These are phyloP conservation scores for Aspergillus versicolor DNA, from an alignment of 2,329 filamentous ascomycete genomes.

Conservation along the genomic window DNA sequence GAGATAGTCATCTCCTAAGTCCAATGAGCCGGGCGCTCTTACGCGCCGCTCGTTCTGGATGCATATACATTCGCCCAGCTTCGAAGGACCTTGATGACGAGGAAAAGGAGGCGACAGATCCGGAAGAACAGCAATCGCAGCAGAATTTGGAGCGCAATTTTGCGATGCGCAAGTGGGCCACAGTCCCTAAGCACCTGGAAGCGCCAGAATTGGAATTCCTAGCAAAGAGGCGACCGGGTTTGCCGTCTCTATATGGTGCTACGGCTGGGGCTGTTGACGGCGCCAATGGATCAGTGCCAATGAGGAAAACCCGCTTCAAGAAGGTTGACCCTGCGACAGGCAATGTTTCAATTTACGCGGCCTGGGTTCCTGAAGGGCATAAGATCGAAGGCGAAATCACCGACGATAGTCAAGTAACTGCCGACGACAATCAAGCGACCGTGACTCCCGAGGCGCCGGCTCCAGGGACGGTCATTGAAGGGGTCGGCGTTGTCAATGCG, in stretches of 20 bases:
- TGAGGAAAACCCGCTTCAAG: conserved; percentile 78
- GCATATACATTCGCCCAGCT: conserved; percentile 70
- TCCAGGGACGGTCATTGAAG: conserved; percentile 60
- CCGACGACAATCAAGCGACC: conserved; percentile 39
- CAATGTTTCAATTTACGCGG: conserved; percentile 79
- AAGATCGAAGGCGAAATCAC: conserved; percentile 79
- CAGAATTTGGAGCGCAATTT: conserved; percentile 49
- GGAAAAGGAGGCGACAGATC: conserved; percentile 37
- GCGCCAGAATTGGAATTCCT: conserved; percentile 61
- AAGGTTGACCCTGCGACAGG: conserved; percentile 72
- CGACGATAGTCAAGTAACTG: conserved; percentile 49
- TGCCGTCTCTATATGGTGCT: conserved; percentile 53
- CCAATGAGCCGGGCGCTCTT: conserved; percentile 80
- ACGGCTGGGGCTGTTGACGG: conserved; percentile 25
- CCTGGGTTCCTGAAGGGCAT: conserved; percentile 77
- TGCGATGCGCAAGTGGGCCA: conserved; percentile 57
- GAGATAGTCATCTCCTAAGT: conserved; percentile 74
- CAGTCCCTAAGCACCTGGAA: conserved; percentile 57
- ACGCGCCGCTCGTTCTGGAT: conserved; percentile 74
- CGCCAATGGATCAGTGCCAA: conserved; percentile 47
- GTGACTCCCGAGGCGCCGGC: conserved; percentile 47
- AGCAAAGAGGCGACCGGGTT: conserved; percentile 60
- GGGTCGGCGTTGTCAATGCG: conserved; percentile 59
- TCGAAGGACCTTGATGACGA: conserved; percentile 38
- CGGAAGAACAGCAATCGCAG: conserved; percentile 30